Evolutionary conservation across 345 rosid species (phyloP), one percentile per base, ranked within the genome.

Genomic region (Pseudoturritis turrita): DNA sequence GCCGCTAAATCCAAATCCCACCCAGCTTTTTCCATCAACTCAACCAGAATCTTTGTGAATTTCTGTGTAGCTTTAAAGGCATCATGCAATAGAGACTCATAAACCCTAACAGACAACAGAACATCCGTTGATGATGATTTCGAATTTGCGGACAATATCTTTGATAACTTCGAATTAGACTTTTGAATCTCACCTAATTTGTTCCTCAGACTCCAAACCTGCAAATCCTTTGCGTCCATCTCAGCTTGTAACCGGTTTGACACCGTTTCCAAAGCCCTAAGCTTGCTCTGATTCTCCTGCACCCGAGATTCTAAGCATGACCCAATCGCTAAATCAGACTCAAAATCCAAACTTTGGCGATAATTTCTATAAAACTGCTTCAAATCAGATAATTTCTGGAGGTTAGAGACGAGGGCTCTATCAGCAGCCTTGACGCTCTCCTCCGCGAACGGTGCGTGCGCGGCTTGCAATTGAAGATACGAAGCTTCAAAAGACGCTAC

Each of bases 1-100:
- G 97, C 96, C 0, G 85, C 97, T 82, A 88, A 81, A 79, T 86
- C 81, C 88, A 95, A 84, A 86, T 95, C 90, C 99, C 99, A 95
- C 29, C 86, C 86, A 70, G 93, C 87, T 83, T 81, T 88, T 52
- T 66, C 84, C 97, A 91, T 95, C 87, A 91, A 82, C 33, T 54
- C 81, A 64, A 89, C 85, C 87, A 95, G 63, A 79, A 87, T 81
- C 80, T 76, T 91, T 51, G 87, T 86, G 47, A 95, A 95, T 25
- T 78, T 85, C 79, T 77, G 83, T 1, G 79, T 78, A 70, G 85
- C 87, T 81, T 81, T 82, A 70, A 85, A 78, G 10, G 83, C 83
- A 83, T 95, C 99, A 73, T 62, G 77, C 62, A 91, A 70, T 14
- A 88, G 58, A 59, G 96, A 82, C 78, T 85, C 79, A 47, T 84